These are phyloP conservation scores for Microbotryum intermedium DNA, from an alignment of 1,284 basidiomycete genomes.

Conservation along the genomic window DNA sequence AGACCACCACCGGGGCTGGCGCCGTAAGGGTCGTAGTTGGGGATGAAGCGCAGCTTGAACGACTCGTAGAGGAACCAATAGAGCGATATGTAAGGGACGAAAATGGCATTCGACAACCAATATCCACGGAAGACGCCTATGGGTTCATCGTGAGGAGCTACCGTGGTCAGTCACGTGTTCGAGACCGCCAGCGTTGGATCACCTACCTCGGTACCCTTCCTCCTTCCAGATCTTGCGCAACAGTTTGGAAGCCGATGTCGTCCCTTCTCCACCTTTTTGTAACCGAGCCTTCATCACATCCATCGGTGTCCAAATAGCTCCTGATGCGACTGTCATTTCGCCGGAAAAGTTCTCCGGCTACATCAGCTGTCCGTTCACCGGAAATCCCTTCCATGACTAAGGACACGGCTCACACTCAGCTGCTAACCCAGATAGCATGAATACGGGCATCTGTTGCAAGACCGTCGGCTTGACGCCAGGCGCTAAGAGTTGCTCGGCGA, in stretches of 20 bases:
- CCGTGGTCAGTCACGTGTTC: constrained; percentile 5
- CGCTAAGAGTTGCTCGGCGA: constrained; percentile 17
- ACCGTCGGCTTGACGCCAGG: constrained; percentile 22
- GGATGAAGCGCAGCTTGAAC: constrained; percentile 31
- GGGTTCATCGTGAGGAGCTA: constrained; percentile 8
- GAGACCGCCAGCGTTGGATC: no score
- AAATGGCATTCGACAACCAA: constrained; percentile 14
- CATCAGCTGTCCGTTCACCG: background rate
- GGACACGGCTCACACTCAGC: constrained; percentile 25
- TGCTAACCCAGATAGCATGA: constrained; percentile 27
- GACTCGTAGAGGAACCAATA: constrained; percentile 28
- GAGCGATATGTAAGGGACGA: background rate
- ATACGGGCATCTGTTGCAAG: constrained; percentile 29
- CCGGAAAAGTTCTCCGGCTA: no score
- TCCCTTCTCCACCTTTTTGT: constrained; percentile 31
- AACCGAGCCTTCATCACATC: constrained; percentile 28
- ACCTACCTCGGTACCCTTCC: constrained; percentile 19
- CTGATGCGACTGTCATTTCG: constrained; percentile 22
- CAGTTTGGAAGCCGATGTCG: constrained; percentile 21
- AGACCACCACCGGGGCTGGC: background rate
- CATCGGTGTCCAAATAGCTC: constrained; percentile 33
- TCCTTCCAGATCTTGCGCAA: constrained; percentile 28
- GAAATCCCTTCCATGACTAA: background rate
- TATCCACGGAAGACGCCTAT: constrained; percentile 24
- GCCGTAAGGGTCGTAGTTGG: constrained; percentile 19